Evolutionary conservation across 108 stramenopile genomes (phyloP), one percentile per base, ranked within the genome.

Genomic region (Nitzschia putrida): DNA sequence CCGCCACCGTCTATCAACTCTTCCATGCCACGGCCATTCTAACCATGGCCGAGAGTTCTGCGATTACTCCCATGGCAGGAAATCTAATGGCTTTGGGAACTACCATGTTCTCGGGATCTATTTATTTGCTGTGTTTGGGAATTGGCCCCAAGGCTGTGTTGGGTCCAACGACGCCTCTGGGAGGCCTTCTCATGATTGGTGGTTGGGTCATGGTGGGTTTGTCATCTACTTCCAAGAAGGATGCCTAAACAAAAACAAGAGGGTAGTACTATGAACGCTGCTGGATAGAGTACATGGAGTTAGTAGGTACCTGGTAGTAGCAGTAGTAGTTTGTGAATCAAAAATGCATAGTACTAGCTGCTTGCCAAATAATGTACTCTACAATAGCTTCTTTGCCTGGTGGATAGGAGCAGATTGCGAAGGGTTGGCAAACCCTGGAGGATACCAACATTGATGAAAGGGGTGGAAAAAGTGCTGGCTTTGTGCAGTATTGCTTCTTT

Each of bases 111-210:
- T 89, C 89, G 10, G 94, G 94, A 26, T 85, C 84, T 25, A 84
- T 95, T 43, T 95, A 91, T 68, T 47, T 65, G 12, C 52, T 95
- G 50, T 76, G 72, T 42, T 69, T 95, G 38, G 89, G 81, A 9
- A 68, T 91, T 25, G 94, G 91, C 3, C 91, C 91, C 14, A 86
- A 88, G 66, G 77, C 70, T 18, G 16, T 95, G 0, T 45, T 90
- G 56, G 94, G 91, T 0, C 94, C 94, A 0, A 81, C 87, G 21
- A 95, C 94, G n/a, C 94, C 94, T 12, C 45, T 92, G 49, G 91
- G 94, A n/a, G 94, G 94, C n/a, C 42, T 92, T 38, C 64, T 92
- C 41, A 81, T 95, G 79, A 90, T 95, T 52, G 79, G 81, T 50
- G 90, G 90, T 3, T 95, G 94, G 94, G 77, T 71, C 37, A 66